Percentiles rank a stretch among this genome's conserved stretches.
phyloP scores from a whole-genome alignment of 2,329 filamentous ascomycete genomes.

The Amesomyces nigricolor region DNA sequence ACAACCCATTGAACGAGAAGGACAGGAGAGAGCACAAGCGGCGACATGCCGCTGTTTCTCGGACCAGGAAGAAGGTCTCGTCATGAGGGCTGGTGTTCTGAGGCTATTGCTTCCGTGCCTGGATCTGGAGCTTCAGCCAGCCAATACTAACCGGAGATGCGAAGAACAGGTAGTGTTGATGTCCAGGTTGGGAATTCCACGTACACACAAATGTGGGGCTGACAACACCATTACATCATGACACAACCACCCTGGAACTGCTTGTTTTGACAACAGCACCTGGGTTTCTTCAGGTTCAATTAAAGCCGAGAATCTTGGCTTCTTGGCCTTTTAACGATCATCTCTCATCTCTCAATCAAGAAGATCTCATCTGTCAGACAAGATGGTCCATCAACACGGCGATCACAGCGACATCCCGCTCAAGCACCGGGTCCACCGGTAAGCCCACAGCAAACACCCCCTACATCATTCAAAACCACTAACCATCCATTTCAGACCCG shows the following conservation, averaged over 20 bases:
- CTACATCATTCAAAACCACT: neutral
- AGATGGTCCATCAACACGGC: slow-evolving; percentile 46
- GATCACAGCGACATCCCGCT: slow-evolving; percentile 48
- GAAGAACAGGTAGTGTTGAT: too few species aligned
- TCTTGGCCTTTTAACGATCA: neutral
- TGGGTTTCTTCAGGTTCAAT: too few species aligned
- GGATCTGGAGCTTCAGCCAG: too few species aligned
- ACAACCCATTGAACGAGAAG: slow-evolving; percentile 41
- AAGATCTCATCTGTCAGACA: neutral
- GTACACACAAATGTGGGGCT: neutral
- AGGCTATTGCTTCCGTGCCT: too few species aligned
- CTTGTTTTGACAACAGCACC: too few species aligned
- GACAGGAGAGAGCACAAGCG: slow-evolving; percentile 39
- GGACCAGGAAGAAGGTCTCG: slow-evolving; percentile 5
- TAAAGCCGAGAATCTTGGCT: neutral
- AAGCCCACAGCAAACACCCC: slow-evolving; percentile 19
- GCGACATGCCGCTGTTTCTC: slow-evolving; percentile 24
- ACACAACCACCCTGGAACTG: neutral
- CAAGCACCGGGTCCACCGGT: slow-evolving; percentile 43
- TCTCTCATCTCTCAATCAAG: too few species aligned
- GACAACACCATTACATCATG: slow-evolving; percentile 12
- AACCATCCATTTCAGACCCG: slow-evolving; percentile 36
- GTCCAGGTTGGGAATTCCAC: too few species aligned
- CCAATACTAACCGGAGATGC: too few species aligned
- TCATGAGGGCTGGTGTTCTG: neutral